Base-by-base conservation (phyloP, 495 filamentous ascomycete species). In the Haplographium delicatum region DNA sequence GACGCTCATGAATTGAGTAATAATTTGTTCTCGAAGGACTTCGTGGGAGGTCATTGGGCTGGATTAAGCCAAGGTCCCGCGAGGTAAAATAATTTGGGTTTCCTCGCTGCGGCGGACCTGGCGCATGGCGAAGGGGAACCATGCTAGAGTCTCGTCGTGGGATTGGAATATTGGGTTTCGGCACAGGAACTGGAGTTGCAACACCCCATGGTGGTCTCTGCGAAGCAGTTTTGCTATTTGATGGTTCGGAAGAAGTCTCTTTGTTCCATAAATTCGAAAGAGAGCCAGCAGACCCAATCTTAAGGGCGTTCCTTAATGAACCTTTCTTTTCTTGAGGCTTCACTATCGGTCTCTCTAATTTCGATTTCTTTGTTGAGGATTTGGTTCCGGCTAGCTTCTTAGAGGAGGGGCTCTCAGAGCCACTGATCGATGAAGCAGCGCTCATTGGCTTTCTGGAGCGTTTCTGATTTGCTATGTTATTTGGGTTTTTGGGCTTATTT, bases 1-100 rank as follows among this genome's bases (percentile, higher is more conserved):
- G 73, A 24, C 66, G 70, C 38, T 82, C 76, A 25, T 74, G 71
- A 8, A 80, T 61, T 1, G 80, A 66, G 26, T 74, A 76, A 52
- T 70, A 72, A 3, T 72, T 75, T 5, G 72, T 47, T 23, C 67
- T 60, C 4, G 74, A 74, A 16, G 69, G 54, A 51, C 63, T 50
- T 54, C 66, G 24, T 61, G 51, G 26, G 2, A 54, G 41, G 11
- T 61, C 58, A 4, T 23, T 11, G 19, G 30, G 9, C 24, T 39
- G 48, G 22, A 37, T 43, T 2, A 31, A 41, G 1, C 56, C 56
- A 8, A 65, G 47, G 47, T 69, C 60, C 24, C 65, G 58, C 1
- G 63, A 62, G 2, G 64, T 62, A 45, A 67, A 65, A 27, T 56
- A 63, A 31, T 69, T 70, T 3, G 63, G 61, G 48, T 62, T 70